A percentile compares a stretch with the other conserved stretches of the same genome.
These are phyloP conservation scores for Epichloe coenophiala DNA, from an alignment of 2,329 filamentous ascomycete genomes.

Conservation along the genomic window DNA sequence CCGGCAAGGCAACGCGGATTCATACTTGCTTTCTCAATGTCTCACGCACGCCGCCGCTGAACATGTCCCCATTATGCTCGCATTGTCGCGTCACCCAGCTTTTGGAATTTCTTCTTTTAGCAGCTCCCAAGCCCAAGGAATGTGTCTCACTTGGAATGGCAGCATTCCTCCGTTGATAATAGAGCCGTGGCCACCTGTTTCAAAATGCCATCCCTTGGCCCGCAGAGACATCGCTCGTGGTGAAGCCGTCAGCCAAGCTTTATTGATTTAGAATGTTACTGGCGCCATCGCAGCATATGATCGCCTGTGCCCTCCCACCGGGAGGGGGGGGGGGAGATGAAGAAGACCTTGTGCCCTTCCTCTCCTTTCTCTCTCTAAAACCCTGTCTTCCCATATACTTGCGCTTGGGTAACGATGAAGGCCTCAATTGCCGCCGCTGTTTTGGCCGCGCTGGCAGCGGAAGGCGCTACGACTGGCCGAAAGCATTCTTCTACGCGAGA, in stretches of 20 bases:
- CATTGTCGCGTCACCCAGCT: background rate
- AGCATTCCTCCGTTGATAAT: background rate
- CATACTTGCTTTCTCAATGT: background rate
- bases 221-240: background rate
- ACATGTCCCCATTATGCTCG: background rate
- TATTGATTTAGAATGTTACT: background rate
- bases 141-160: background rate
- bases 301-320: no score
- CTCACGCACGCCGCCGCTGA: background rate
- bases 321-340: no score
- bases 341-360: background rate
- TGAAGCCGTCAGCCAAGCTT: background rate
- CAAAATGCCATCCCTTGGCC: background rate
- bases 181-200: background rate
- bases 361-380: background rate
- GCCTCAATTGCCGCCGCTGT: conserved; percentile 1
- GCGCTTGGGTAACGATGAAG: conserved; percentile 1
- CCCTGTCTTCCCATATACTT: no score
- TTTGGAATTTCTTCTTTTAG: background rate
- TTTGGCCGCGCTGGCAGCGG: conserved; percentile 4
- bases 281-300: no score
- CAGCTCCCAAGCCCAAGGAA: background rate
- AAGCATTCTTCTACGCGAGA: background rate
- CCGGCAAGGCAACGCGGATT: background rate
- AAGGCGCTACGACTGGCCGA: conserved; percentile 2